Evolutionary conservation across 2,329 filamentous ascomycete genomes (phyloP).

Genomic region (Aspergillus eucalypticola): DNA sequence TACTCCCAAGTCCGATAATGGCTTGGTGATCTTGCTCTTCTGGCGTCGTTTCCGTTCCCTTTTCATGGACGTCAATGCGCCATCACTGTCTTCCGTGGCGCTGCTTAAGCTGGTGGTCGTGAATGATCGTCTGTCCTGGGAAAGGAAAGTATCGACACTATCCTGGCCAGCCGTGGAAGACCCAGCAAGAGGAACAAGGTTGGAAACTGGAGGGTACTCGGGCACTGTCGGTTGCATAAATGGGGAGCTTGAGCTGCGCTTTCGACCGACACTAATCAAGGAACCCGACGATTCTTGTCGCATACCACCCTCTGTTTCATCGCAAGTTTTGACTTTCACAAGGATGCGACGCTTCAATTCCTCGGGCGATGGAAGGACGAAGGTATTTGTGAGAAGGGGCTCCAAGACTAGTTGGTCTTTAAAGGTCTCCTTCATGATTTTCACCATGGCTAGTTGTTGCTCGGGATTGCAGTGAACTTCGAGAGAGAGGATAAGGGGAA

Average conservation of each 20-base stretch:
- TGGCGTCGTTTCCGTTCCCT: constrained; percentile 63
- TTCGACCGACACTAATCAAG: constrained; percentile 44
- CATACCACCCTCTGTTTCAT: constrained; percentile 51
- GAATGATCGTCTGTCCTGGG: constrained; percentile 55
- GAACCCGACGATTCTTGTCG: constrained; percentile 43
- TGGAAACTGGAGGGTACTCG: constrained; percentile 58
- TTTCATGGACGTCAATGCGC: constrained; percentile 50
- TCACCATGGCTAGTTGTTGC: constrained; percentile 86
- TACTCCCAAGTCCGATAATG: constrained; percentile 82
- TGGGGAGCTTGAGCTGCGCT: constrained; percentile 76
- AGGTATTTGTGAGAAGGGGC: constrained; percentile 67
- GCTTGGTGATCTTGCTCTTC: constrained; percentile 80
- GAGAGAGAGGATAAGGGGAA: constrained; percentile 89
- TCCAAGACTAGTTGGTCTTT: constrained; percentile 75
- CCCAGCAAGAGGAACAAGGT: constrained; percentile 53
- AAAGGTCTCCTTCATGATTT: constrained; percentile 83
- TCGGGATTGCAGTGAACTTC: constrained; percentile 87
- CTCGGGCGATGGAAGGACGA: constrained; percentile 78
- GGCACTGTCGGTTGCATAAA: constrained; percentile 64
- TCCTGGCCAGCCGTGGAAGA: constrained; percentile 55
- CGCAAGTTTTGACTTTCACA: constrained; percentile 89
- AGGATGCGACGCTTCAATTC: constrained; percentile 81
- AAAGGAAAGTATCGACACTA: constrained; percentile 45
- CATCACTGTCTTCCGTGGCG: constrained; percentile 77
- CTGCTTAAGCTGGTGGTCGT: constrained; percentile 58